Percentiles rank a stretch among this genome's conserved stretches.
Conservation (phyloP, 2,329 filamentous ascomycete species). For the Ophiocordyceps robertsii region DNA sequence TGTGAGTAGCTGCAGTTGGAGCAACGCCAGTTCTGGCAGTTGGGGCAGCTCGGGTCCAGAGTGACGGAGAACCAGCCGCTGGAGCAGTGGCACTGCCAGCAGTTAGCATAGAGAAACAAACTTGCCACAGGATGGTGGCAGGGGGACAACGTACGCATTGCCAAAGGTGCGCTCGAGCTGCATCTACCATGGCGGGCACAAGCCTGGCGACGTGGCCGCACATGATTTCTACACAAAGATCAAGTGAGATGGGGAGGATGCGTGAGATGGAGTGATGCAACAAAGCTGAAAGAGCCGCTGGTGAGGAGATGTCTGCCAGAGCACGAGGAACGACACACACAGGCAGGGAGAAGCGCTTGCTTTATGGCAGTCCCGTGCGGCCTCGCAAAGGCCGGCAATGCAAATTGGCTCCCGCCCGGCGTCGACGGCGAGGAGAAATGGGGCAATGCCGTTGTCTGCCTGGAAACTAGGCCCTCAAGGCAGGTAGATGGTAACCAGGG, state of each 20-base stretch:
- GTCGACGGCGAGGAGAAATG: no score
- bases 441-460: no score
- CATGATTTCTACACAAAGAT: neutral
- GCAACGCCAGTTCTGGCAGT: slow-evolving; percentile 10
- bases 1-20: slow-evolving; percentile 7
- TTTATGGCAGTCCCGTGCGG: no score
- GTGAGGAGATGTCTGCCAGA: no score
- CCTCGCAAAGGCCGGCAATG: no score
- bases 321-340: no score
- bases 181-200: neutral
- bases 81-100: slow-evolving; percentile 7
- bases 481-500: no score
- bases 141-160: slow-evolving; percentile 6
- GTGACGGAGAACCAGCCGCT: slow-evolving; percentile 9
- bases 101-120: neutral
- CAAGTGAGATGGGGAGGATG: neutral
- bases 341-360: no score
- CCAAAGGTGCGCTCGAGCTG: slow-evolving; percentile 1
- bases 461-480: no score
- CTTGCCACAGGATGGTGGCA: no score
- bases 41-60: slow-evolving; percentile 7
- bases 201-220: neutral
- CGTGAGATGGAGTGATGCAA: neutral
- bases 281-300: no score
- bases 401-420: no score